Evolutionary conservation across 257 asterid genomes (phyloP), one percentile per base, ranked within the genome.

Genomic region (Pogostemon cablin): DNA sequence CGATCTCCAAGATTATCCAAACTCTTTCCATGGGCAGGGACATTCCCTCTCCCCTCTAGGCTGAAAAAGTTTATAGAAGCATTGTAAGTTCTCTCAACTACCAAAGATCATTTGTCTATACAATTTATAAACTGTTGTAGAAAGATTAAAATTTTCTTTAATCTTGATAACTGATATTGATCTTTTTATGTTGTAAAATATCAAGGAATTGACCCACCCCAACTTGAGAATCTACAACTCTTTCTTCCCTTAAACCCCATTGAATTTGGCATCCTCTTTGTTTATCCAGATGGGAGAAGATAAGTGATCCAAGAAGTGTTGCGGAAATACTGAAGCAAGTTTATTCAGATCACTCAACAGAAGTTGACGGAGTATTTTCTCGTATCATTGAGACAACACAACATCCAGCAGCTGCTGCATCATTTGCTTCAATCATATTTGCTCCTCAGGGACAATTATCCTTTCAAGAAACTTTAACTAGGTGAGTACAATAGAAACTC

Each of bases 371-470:
- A 32, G 96, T 93, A 64, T 93, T 89, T 54, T 81, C 92, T 44
- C 84, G 82, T 49, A 91, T 93, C 68, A 75, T 93, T 4, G 81
- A 87, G 74, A 84, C 88, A 7, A 89, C 96, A 52, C 86, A 85
- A 50, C 99, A 93, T 76, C 99, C 97, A 37, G 97, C 96, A 0
- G 96, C 99, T 39, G 95, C 99, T 40, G 96, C 99, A 72, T 84
- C 97, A 9, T 83, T 93, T 50, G 96, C 96, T 52, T 91, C 97
- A 0, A 93, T 91, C 61, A 86, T 93, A 86, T 91, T 87, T 63
- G 96, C 97, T 55, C 99, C 99, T 53, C 83, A 53, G 67, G 97
- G 86, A 38, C 81, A 80, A 39, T 70, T 91, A 44, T 79, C 91
- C 48, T 91, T 93, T 50, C 67, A 78, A 39, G 96, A 93, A 69